Base-by-base conservation (phyloP, 371 early-diverging fungal species). In the Batrachochytrium dendrobatidis region DNA sequence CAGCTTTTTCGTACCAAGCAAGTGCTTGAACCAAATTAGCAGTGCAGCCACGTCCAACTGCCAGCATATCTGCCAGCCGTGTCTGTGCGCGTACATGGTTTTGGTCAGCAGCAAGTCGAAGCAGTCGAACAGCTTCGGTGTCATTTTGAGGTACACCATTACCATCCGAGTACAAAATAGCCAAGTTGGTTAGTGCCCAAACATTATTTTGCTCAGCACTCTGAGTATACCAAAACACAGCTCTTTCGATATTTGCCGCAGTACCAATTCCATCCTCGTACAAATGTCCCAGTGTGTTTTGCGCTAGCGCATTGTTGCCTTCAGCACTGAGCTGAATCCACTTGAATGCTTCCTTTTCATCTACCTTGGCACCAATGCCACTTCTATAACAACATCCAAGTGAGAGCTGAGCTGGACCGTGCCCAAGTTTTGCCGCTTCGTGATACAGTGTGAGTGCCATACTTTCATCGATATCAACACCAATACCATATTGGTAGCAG, bases 401-500 rank as follows among this genome's bases (percentile, higher is more conserved):
- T 26, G 53, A 67, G 30, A 72, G 60, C 57, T 73, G 73, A n/a
- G 79, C 79, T 77, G 75, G 73, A 0, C 71, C 58, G 59, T 74
- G 68, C 20, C 76, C 72, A 53, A 70, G 62, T 24, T 54, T 61
- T 18, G 81, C 71, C n/a, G 73, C 54, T 48, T 61, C 59, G 44
- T 45, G 29, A 57, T 73, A 74, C 31, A 70, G 62, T 34, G 53
- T 53, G 29, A 69, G 54, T 20, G 72, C 66, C 59, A 50, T 58
- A 49, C 54, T 0, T 35, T 53, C 39, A 64, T 56, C 49, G 17
- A 8, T 18, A 39, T 26, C 65, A 22, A 81, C 82, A 53, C 88
- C 91, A 52, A 86, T 81, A 24, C 89, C 91, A 64, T 89, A 80
- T 61, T 92, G 90, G 66, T 85, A 89, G 68, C 87, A 90, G 66